Evolutionary conservation across 768 basidiomycete species (phyloP), one percentile per base, ranked within the genome.

Genomic region (Calocera cornea): DNA sequence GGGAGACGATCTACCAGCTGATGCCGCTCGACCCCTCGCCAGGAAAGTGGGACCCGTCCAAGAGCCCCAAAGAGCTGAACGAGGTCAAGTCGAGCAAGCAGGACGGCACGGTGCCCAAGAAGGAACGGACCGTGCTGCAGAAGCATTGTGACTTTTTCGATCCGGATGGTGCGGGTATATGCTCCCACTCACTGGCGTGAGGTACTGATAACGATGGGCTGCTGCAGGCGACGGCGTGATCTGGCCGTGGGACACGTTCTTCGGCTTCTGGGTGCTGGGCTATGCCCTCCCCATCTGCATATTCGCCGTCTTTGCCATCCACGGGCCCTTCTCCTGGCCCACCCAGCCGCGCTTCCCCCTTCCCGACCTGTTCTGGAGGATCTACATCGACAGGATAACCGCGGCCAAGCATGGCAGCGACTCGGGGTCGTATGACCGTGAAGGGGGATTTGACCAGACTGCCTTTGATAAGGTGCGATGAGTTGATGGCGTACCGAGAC

Each of bases 371-470:
- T 75, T 79, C 67, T 78, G 79, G 71, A 74, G 80, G 44, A 74
- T 81, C 69, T 75, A 75, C 65, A 31, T 81, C 44, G 66, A 69
- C 66, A 69, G 68, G 67, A 77, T 79, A 50, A 77, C 79, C n/a
- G n/a, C n/a, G n/a, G n/a, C n/a, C 64, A 79, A 80, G 70, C 81
- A 82, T 68, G 81, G 80, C 1, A 77, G 77, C 22, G 81, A 81
- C 72, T 78, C 79, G 16, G 80, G 78, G n/a, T 66, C 71, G 2
- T 80, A 79, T 68, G 78, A 79, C 66, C 75, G 75, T 65, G 77
- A 80, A 69, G 80, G 80, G 0, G 75, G 79, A 0, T 81, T 80
- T 73, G 66, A 78, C 41, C 75, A 79, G 12, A 75, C 76, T 68
- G 76, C 75, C 68, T 81, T 82, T 64, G 79, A 80, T 66, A 79